Base-by-base conservation (phyloP, 2,329 filamentous ascomycete species). In the Phyllosticta ampelicida region DNA sequence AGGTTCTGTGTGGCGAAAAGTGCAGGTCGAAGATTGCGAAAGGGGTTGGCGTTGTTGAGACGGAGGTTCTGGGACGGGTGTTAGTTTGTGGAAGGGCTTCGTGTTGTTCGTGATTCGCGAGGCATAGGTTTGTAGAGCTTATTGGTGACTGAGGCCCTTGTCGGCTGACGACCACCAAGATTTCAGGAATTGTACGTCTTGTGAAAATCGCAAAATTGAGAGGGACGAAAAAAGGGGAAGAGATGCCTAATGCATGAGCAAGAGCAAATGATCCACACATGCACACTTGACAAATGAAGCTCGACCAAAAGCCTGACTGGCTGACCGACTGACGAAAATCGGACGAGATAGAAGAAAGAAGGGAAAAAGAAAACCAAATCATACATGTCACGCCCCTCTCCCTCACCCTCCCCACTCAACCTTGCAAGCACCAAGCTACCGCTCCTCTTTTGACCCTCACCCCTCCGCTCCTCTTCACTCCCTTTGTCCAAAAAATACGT, bases 1-100 rank as follows among this genome's bases (percentile, higher is more conserved):
- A n/a, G 36, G 36, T n/a, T 2, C n/a, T n/a, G 36, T 44, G 13
- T 1, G 81, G 82, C 61, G 86, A 83, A 70, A 96, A 97, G 64
- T 91, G 89, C 28, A 96, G 76, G 68, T 96, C 91, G 56, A 96
- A 80, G 26, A 96, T 80, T 5, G 89, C 91, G 55, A 85, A 89
- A 3, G 84, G 80, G 20, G 87, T 83, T 5, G 75, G 66, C 4
- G 85, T 62, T 0, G 80, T 85, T 66, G 89, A 82, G 4, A 86
- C 66, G 58, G 79, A 74, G 1, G 70, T 70, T 63, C 84, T 86
- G 16, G 11, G 53, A 29, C 23, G 21, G 54, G 28, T 44, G 54
- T 49, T 20, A n/a, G n/a, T 13, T 9, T n/a, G n/a, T n/a, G n/a
- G n/a, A 26, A 13, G 20, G 20, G 11, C 2, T 16, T 53, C 20